Conservation (phyloP, 2,329 filamentous ascomycete genomes). For the Leptographium wingfieldii region DNA sequence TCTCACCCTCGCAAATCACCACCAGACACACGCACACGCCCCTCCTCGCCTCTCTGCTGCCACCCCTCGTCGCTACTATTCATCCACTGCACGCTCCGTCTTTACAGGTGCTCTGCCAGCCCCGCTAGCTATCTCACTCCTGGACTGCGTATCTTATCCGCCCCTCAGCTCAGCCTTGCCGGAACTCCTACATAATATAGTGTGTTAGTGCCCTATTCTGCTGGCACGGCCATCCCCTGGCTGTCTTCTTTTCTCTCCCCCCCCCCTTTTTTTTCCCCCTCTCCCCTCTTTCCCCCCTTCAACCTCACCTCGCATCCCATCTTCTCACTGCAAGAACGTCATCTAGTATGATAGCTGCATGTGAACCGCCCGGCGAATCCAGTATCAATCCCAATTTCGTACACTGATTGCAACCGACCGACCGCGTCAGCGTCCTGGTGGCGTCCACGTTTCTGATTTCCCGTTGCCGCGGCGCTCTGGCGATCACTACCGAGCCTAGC, state of each 20-base stretch:
- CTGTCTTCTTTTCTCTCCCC: neutral
- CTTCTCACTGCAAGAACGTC: neutral
- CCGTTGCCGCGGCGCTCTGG: neutral
- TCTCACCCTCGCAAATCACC: neutral
- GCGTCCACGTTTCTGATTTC: constrained; percentile 15
- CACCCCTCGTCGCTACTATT: too few species aligned
- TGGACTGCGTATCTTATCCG: neutral
- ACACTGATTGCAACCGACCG: neutral
- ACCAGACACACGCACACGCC: neutral
- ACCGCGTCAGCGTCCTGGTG: neutral
- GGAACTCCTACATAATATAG: neutral
- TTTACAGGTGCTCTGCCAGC: neutral
- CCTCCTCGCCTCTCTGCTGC: neutral
- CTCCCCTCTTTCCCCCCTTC: neutral
- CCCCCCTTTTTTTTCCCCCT: neutral
- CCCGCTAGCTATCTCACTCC: neutral
- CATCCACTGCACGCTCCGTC: too few species aligned
- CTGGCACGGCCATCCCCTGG: neutral
- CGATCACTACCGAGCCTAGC: neutral
- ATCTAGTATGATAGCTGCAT: neutral
- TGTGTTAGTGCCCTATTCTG: neutral
- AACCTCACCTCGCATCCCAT: neutral
- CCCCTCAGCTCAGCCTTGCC: neutral
- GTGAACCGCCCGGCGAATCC: neutral
- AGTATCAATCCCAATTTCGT: neutral